Evolutionary conservation across 1,284 basidiomycete species (phyloP), one percentile per base, ranked within the genome.

Genomic region (Ustilago crameri): DNA sequence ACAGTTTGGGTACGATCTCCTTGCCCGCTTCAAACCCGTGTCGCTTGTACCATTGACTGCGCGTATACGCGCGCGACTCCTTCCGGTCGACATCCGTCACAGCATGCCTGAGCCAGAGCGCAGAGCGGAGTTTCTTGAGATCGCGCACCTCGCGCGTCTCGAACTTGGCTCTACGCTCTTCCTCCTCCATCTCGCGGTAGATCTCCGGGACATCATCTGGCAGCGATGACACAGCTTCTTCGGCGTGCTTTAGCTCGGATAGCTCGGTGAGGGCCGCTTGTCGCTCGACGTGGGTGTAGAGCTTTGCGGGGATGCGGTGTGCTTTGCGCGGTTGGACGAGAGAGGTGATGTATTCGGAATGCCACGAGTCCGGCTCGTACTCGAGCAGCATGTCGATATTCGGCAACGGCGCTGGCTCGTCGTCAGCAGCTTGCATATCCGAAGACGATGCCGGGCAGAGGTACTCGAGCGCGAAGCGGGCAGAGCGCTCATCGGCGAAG

Each of bases 111-210:
- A 79, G 34, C 75, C 75, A 82, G 5, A 81, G 61, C 3, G 37
- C 22, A 12, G 53, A 49, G 10, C 68, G 69, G 2, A 82, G 59
- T 23, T 74, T 73, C 27, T 52, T 32, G 12, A 75, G 48, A 20
- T 55, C 70, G 9, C 49, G 50, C 15, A 67, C 54, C 41, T 68
- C 64, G 22, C 40, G 59, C 8, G 56, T 46, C 30, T 69, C 52
- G 12, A 50, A 12, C 22, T 35, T 46, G 17, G 38, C 37, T 35
- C 26, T 34, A 10, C 63, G 52, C n/a, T 83, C 80, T 15, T 63
- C 74, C n/a, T 62, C 54, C 38, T 80, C 78, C 76, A 82, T 66
- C 45, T 82, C 81, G 15, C 74, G 61, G 51, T 83, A 82, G 53
- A 81, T 82, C 23, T 78, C 79, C 1, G 81, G 80, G 1, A 74